Evolutionary conservation across 2,329 filamentous ascomycete genomes (phyloP).

Genomic region (Sporothrix protearum): DNA sequence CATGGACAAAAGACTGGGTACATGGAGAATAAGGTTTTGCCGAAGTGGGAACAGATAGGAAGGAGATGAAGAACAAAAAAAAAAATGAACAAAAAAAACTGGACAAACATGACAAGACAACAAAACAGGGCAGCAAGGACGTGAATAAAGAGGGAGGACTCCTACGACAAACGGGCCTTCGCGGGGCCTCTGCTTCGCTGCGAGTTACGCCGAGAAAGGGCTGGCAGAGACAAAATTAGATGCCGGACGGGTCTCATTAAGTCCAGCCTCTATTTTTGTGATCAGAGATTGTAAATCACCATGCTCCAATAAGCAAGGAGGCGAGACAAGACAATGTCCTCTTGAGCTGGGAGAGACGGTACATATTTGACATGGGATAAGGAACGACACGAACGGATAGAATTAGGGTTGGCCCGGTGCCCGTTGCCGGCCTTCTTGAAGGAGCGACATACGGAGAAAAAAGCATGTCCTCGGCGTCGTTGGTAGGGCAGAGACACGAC

Average conservation of each 20-base stretch:
- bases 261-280: not conserved
- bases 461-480: not conserved
- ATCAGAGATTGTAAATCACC: not conserved
- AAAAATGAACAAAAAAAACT: not conserved
- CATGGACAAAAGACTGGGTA: constrained; percentile 5
- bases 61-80: not conserved
- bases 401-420: constrained; percentile 9
- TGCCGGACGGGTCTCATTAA: not conserved
- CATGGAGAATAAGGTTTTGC: constrained; percentile 2
- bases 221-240: constrained; percentile 3
- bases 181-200: not conserved
- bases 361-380: not conserved
- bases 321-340: not conserved
- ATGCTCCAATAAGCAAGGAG: not conserved
- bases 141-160: not conserved
- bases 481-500: not conserved
- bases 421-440: constrained; percentile 5
- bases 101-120: not conserved
- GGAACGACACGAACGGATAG: not conserved
- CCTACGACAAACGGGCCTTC: not conserved
- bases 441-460: constrained; percentile 11
- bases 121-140: constrained; percentile 11
- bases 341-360: not conserved
- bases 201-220: not conserved
- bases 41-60: not conserved